Percentiles rank a stretch among this genome's conserved stretches.
Conservation (phyloP, 2,329 filamentous ascomycete species). For the Pseudogymnoascus destructans region DNA sequence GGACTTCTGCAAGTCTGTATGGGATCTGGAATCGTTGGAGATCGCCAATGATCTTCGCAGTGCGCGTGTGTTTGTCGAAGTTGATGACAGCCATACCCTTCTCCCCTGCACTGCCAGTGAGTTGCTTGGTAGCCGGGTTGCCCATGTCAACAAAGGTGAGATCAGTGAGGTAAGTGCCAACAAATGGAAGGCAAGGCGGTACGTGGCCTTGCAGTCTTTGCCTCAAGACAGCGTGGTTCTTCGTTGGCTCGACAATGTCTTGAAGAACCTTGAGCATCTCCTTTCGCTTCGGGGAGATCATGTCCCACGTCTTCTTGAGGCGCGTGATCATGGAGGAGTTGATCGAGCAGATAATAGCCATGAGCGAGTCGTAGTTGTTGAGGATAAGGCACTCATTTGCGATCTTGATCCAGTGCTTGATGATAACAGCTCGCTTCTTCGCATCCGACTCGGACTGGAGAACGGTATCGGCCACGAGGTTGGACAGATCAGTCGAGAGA, state of each 20-base stretch:
- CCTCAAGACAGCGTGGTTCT: conserved; percentile 82
- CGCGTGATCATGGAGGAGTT: conserved; percentile 86
- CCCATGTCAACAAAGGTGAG: conserved; percentile 92
- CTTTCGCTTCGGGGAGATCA: conserved; percentile 72
- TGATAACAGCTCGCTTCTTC: conserved; percentile 78
- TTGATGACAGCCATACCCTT: conserved; percentile 79
- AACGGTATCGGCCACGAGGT: conserved; percentile 86
- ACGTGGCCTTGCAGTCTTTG: conserved; percentile 73
- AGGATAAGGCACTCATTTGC: conserved; percentile 74
- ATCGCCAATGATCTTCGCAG: conserved; percentile 89
- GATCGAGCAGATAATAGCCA: conserved; percentile 91
- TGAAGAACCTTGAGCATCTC: conserved; percentile 66
- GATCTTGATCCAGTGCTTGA: conserved; percentile 98
- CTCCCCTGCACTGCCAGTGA: conserved; percentile 41
- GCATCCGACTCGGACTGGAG: conserved; percentile 66
- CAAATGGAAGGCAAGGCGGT: conserved; percentile 84
- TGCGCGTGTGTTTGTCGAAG: conserved; percentile 93
- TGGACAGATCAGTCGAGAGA: conserved; percentile 81
- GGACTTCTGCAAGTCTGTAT: conserved; percentile 68
- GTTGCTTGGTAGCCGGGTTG: conserved; percentile 71
- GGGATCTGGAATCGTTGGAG: conserved; percentile 93
- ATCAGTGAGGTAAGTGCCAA: conserved; percentile 93
- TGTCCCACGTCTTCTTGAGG: conserved; percentile 83
- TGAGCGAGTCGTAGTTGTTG: conserved; percentile 90
- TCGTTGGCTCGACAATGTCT: conserved; percentile 73